These are phyloP conservation scores for Margaritispora aquatica DNA, from an alignment of 495 filamentous ascomycete species.

Conservation along the genomic window DNA sequence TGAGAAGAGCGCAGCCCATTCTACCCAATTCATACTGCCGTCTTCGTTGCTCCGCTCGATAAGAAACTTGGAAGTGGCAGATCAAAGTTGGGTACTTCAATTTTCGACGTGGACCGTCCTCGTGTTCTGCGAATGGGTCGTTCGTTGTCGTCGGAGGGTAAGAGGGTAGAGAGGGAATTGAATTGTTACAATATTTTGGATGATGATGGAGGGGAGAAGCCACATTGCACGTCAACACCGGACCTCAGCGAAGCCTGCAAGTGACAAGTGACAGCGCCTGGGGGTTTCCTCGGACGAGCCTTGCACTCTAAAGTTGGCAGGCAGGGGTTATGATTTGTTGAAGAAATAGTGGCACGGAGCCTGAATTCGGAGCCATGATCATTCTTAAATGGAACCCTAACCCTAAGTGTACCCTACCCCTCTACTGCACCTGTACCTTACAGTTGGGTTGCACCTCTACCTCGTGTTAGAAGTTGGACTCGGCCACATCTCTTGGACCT, in stretches of 20 bases:
- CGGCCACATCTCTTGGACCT: neutral
- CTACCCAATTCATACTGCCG: conserved; percentile 4
- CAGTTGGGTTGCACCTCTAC: no score
- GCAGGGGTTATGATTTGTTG: neutral
- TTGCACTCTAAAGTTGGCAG: neutral
- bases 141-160: no score
- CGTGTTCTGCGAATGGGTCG: no score
- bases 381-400: neutral
- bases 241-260: no score
- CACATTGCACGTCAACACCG: neutral
- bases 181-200: neutral
- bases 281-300: neutral
- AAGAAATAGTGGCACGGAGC: neutral
- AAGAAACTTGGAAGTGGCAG: no score
- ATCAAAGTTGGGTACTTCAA: no score
- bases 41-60: neutral
- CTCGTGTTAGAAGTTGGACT: no score
- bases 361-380: neutral
- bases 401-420: neutral
- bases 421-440: neutral
- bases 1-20: conserved; percentile 33
- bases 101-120: no score
- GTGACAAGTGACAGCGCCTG: no score
- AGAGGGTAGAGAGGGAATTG: no score
- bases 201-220: neutral